Conservation (phyloP, 768 basidiomycete species). For the Suillus occidentalis region DNA sequence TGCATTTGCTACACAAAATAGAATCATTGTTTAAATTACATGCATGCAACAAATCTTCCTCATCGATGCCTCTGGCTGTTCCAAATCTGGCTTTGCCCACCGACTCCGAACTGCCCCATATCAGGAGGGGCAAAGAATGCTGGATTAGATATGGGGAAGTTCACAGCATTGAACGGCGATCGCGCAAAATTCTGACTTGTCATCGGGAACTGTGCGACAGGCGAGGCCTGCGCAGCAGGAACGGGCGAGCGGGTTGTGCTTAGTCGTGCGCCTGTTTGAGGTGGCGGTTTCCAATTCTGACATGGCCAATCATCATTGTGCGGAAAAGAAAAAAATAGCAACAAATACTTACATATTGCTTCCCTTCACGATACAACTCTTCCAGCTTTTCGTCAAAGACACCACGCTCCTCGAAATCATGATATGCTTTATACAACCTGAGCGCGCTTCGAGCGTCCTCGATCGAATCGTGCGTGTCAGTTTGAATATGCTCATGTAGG, state of each 20-base stretch:
- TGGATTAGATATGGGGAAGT: slow-evolving; percentile 11
- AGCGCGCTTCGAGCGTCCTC: slow-evolving; percentile 92
- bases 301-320: slow-evolving; percentile 4
- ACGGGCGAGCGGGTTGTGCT: slow-evolving; percentile 6
- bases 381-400: slow-evolving; percentile 88
- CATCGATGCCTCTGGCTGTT: slow-evolving; percentile 5
- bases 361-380: slow-evolving; percentile 76
- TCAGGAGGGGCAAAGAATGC: slow-evolving; percentile 23
- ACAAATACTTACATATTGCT: slow-evolving; percentile 59
- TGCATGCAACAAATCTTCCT: background rate
- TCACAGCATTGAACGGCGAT: slow-evolving; percentile 18
- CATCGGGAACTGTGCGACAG: slow-evolving; percentile 30
- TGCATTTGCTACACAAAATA: background rate
- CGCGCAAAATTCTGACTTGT: slow-evolving; percentile 24
- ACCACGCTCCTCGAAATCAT: slow-evolving; percentile 70
- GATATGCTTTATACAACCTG: slow-evolving; percentile 79
- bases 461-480: slow-evolving; percentile 95
- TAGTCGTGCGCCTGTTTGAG: slow-evolving; percentile 16
- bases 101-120: slow-evolving; percentile 12
- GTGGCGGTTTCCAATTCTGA: slow-evolving; percentile 62
- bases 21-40: background rate
- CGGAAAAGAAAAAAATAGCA: background rate
- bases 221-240: slow-evolving; percentile 6
- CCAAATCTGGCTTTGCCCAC: slow-evolving; percentile 5
- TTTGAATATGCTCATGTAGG: slow-evolving; percentile 90